Evolutionary conservation across 345 rosid species (phyloP), one percentile per base, ranked within the genome.

Genomic region (Rhizophora mangle): DNA sequence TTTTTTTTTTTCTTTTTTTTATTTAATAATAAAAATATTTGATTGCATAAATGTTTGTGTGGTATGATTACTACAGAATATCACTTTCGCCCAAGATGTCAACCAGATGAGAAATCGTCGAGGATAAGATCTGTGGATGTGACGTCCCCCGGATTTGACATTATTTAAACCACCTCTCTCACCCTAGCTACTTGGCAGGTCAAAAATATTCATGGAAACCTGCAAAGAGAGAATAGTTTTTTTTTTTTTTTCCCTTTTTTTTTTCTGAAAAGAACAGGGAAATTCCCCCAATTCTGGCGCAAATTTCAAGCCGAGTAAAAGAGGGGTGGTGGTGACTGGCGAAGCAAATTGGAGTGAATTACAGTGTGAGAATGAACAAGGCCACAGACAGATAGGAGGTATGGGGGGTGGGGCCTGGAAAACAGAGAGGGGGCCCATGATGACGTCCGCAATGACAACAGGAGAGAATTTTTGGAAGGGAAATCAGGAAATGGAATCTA

Each of bases 21-120:
- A 31, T 8, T 27, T 26, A 58, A 6, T 2, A 59, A 59, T 2
- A 39, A 26, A n/a, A 43, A 3, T 43, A 43, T 19, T 26, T 72
- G 70, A 4, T 22, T 56, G 30, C 27, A 4, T 24, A 3, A 11
- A 24, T 8, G 18, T 21, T 21, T 56, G 31, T 16, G 49, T 15
- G 49, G 49, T 43, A 13, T 66, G 64, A 63, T 63, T 74, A 74
- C 32, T 67, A 63, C 82, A 89, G 91, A 88, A 80, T 61, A 74
- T 77, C 71, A 80, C 77, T 75, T 73, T 85, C 63, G 77, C 84
- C 29, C 69, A 67, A 74, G 85, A 85, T 79, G 78, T 72, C 62
- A 80, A 82, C 68, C 86, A 76, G 84, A 84, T 76, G 83, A 80
- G 88, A 75, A 74, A 85, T 80, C 85, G 79, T 70, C 86, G 82